Evolutionary conservation across 176 grass and related monocot species (phyloP).

Genomic region (Cenchrus purpureus): DNA sequence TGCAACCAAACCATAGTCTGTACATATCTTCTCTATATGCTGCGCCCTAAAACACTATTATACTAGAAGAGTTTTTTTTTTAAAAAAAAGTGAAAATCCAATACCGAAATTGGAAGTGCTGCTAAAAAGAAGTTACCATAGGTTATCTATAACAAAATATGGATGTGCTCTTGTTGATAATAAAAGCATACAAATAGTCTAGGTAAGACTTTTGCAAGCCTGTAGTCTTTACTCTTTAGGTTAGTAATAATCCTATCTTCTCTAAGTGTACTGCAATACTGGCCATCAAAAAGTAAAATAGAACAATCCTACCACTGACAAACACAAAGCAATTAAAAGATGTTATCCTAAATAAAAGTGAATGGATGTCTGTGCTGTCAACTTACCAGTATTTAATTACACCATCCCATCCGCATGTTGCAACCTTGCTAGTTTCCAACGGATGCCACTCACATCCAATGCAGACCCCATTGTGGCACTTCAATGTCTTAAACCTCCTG

Average conservation of each 20-base stretch:
- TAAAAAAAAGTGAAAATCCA: neutral
- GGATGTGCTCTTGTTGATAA: neutral
- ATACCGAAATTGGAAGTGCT: neutral
- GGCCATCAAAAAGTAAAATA: neutral
- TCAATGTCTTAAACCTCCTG: conserved; percentile 83
- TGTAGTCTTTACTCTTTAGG: neutral
- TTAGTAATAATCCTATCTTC: conserved; percentile 6
- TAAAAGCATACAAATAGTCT: neutral
- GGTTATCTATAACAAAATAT: neutral
- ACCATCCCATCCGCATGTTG: conserved; percentile 98
- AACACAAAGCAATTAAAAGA: neutral
- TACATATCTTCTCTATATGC: conserved; percentile 15
- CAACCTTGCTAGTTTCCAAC: conserved; percentile 95
- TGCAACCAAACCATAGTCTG: neutral
- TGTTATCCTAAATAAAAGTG: conserved; percentile 24
- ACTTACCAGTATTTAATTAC: conserved; percentile 98
- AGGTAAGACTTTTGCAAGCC: neutral
- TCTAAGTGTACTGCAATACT: neutral
- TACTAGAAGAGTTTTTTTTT: neutral
- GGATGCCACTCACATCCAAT: conserved; percentile 99
- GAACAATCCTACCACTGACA: neutral
- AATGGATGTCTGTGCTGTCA: conserved; percentile 25
- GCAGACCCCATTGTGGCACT: conserved; percentile 91
- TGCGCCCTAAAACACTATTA: neutral
- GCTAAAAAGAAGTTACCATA: neutral